phyloP scores from a whole-genome alignment of 805 yeast species.

The Millerozyma acaciae region DNA sequence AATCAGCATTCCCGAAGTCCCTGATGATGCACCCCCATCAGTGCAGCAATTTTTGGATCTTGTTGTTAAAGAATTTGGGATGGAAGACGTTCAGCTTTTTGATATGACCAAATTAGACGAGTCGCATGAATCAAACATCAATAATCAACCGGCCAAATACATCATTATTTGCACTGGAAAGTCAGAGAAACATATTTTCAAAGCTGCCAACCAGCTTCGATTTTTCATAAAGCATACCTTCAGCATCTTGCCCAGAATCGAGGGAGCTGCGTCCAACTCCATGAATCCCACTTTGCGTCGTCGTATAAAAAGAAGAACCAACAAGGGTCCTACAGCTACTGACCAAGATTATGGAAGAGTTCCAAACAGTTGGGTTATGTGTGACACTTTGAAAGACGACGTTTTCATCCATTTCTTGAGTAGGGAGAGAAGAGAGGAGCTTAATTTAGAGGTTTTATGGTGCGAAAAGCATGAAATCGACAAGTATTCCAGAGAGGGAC shows the following conservation, averaged over 20 bases:
- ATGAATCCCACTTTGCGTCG: slow-evolving; percentile 38
- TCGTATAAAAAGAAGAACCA: slow-evolving; percentile 47
- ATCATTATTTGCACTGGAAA: slow-evolving; percentile 71
- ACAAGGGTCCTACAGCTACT: slow-evolving; percentile 48
- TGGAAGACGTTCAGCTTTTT: slow-evolving; percentile 57
- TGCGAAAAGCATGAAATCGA: slow-evolving; percentile 38
- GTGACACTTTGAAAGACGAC: slow-evolving; percentile 62
- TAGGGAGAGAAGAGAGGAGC: slow-evolving; percentile 56
- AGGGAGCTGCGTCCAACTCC: slow-evolving; percentile 66
- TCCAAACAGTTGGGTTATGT: slow-evolving; percentile 78
- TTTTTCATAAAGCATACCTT: slow-evolving; percentile 50
- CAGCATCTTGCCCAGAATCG: slow-evolving; percentile 47
- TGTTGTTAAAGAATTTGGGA: slow-evolving; percentile 59
- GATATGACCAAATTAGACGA: slow-evolving; percentile 49
- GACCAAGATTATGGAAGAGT: slow-evolving; percentile 54
- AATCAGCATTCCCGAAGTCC: slow-evolving; percentile 51
- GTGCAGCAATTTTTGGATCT: slow-evolving; percentile 43
- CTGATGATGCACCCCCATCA: slow-evolving; percentile 53
- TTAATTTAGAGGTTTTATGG: slow-evolving; percentile 74
- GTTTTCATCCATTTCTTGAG: slow-evolving; percentile 74
- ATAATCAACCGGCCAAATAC: slow-evolving; percentile 27
- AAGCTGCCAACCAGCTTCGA: slow-evolving; percentile 60
- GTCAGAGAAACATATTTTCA: slow-evolving; percentile 69
- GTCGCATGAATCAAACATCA: slow-evolving; percentile 25
- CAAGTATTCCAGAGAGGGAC: slow-evolving; percentile 18